Evolutionary conservation across 1,284 basidiomycete genomes (phyloP).

Genomic region (Moesziomyces parantarcticus): DNA sequence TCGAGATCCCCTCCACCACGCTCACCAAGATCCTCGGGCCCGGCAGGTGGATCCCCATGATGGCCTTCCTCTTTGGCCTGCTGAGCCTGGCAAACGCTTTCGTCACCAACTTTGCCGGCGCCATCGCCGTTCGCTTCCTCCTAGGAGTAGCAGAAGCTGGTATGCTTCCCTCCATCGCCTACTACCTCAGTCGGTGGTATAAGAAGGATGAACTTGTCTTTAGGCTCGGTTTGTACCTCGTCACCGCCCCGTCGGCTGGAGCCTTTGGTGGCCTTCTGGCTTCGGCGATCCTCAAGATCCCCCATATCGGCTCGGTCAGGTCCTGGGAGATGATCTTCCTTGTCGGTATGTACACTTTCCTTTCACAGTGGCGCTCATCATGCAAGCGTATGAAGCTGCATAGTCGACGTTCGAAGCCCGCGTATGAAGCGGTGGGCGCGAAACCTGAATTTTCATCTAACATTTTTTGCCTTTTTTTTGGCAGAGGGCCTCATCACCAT

Average conservation of each 20-base stretch:
- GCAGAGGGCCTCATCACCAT: constrained; percentile 68
- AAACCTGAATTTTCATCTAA: neutral
- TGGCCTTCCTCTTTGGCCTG: constrained; percentile 52
- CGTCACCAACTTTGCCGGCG: constrained; percentile 62
- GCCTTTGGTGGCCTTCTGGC: constrained; percentile 67
- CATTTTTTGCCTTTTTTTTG: neutral
- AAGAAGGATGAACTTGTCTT: constrained; percentile 65
- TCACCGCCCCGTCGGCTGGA: constrained; percentile 51
- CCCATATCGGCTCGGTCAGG: constrained; percentile 36
- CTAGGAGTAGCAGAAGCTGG: constrained; percentile 68
- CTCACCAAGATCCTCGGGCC: constrained; percentile 70
- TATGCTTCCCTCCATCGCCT: constrained; percentile 60
- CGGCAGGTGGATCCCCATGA: constrained; percentile 67
- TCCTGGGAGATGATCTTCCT: constrained; percentile 68
- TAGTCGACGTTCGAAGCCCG: neutral
- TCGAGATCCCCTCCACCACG: constrained; percentile 75
- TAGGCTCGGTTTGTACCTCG: constrained; percentile 64
- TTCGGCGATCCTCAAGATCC: constrained; percentile 41
- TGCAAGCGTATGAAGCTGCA: neutral
- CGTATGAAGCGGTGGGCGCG: neutral
- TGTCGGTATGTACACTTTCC: constrained; percentile 14
- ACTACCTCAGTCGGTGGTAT: constrained; percentile 67
- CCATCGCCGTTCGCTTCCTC: constrained; percentile 66
- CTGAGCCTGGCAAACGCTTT: constrained; percentile 59
- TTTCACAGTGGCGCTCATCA: no score